Evolutionary conservation across 2,329 filamentous ascomycete genomes (phyloP).

Genomic region (Corinectria fuckeliana): DNA sequence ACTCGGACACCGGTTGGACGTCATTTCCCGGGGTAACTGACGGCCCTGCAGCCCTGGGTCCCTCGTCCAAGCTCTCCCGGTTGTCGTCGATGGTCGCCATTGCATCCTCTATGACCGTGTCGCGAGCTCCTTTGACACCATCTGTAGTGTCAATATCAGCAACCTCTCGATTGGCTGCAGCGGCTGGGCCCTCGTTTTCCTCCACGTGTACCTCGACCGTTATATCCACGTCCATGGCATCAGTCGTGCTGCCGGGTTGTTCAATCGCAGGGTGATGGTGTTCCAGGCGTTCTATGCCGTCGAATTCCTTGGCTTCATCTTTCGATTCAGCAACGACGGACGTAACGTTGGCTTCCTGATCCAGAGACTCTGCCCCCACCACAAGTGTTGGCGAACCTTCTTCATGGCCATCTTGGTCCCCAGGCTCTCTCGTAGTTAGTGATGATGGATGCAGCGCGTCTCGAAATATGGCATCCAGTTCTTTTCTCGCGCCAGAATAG

Average conservation of each 20-base stretch:
- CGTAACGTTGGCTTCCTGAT: conserved; percentile 13
- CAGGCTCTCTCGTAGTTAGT: not conserved
- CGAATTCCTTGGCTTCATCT: conserved; percentile 1
- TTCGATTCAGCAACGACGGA: conserved; percentile 7
- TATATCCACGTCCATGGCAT: conserved; percentile 35
- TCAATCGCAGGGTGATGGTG: conserved; percentile 2
- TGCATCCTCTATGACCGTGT: conserved; percentile 9
- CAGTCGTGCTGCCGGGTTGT: not conserved
- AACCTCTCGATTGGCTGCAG: conserved; percentile 9
- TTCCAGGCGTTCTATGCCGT: not conserved
- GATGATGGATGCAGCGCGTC: not conserved
- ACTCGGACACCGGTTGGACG: conserved; percentile 5
- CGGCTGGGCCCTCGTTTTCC: not conserved
- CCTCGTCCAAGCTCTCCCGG: conserved; percentile 9
- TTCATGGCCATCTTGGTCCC: not conserved
- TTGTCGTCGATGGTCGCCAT: not conserved
- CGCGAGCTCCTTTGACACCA: conserved; percentile 15
- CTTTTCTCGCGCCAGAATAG: not conserved
- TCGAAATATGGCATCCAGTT: conserved; percentile 3
- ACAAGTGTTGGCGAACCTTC: not conserved
- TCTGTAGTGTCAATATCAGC: conserved; percentile 22
- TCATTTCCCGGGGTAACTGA: conserved; percentile 15
- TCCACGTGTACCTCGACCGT: not conserved
- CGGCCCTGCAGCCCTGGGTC: conserved; percentile 13
- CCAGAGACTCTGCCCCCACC: conserved; percentile 6